Base-by-base conservation (phyloP, 257 asterid species). In the Orobanche coerulescens region DNA sequence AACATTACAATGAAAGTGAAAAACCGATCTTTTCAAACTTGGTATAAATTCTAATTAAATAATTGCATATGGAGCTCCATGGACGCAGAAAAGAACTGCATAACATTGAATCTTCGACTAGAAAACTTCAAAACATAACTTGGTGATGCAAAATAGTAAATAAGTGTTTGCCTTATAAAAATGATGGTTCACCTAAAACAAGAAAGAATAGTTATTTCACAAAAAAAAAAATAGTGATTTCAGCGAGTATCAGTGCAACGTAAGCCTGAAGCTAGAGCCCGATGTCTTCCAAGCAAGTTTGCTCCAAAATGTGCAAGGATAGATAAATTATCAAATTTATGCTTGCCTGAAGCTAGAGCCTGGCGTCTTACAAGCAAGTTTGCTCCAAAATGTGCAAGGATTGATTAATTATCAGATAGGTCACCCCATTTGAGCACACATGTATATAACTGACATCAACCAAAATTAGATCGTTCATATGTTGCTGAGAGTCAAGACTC, bases 1-100 rank as follows among this genome's bases (percentile, higher is more conserved):
- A 64, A 65, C 8, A 9, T 11, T 25, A 5, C 10, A 5, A 54
- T 60, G 51, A 28, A 62, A 53, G 6, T 24, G 23, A 8, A 43
- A 62, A 49, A 48, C 46, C 43, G 4, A 23, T 36, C 24, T 8
- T 39, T 71, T 30, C 48, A 53, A 63, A 14, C 36, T 64, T 37
- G 42, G 18, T 6, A 13, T 50, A 49, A 11, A 64, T 64, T 36
- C 24, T 19, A 1, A 63, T n/a, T 23, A 63, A 47, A 63, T 19
- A 16, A 53, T 22, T 50, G 34, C 57, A 53, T 0, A 50, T 22
- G 23, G 4, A 20, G 16, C 25, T 18, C 23, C 25, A 18, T 15
- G 13, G 25, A 16, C 6, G 13, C 2, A 1, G 1, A 10, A 46
- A 46, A 46, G 4, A 46, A 46, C n/a, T n/a, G n/a, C 16, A 46